Evolutionary conservation across 2,329 filamentous ascomycete species (phyloP), one percentile per base, ranked within the genome.

Genomic region (Penicillium fuscoglaucum): DNA sequence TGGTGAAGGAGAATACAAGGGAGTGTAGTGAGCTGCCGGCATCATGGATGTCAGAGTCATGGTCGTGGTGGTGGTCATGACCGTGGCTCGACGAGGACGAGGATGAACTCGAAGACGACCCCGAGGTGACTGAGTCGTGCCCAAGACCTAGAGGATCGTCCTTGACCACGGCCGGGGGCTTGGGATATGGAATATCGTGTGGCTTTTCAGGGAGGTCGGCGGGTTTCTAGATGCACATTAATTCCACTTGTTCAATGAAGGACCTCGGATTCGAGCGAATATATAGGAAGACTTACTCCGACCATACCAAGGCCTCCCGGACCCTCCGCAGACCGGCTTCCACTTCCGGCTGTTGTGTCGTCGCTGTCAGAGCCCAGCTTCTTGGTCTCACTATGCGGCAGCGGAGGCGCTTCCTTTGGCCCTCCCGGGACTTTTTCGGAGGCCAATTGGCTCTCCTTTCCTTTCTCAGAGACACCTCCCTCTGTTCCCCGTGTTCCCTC

Each of bases 1-100:
- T 99, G 58, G 93, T 93, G 60, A 97, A 87, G 17, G 95, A 96
- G 33, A 98, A 87, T 13, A 96, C 72, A 70, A 95, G 96, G 4
- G 95, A 98, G 75, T 99, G 93, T 69, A 87, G 80, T 12, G 69
- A 55, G 19, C 91, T 90, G 62, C 87, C 89, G 59, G 93, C 91
- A 41, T 93, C 75, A 9, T 67, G 67, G 24, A 65, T 67, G 21
- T 68, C 61, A 9, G 73, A 72, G 26, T 67, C 64, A 12, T 73
- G 72, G 26, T 67, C 64, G 10, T 73, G 72, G 19, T 75, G 69
- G 12, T 77, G 72, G 63, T 52, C 57, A 26, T 57, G 49, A 21
- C 35, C 52, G 29, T 57, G 49, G 21, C 35, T 53, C 17, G 52
- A 28, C 6, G 60, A 62, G 3, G 47, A 49, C n/a, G 60, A 64